Percentiles rank a stretch among this genome's conserved stretches.
Conservation (phyloP, 2,329 filamentous ascomycete species). For the Coleophoma eucalyptorum region DNA sequence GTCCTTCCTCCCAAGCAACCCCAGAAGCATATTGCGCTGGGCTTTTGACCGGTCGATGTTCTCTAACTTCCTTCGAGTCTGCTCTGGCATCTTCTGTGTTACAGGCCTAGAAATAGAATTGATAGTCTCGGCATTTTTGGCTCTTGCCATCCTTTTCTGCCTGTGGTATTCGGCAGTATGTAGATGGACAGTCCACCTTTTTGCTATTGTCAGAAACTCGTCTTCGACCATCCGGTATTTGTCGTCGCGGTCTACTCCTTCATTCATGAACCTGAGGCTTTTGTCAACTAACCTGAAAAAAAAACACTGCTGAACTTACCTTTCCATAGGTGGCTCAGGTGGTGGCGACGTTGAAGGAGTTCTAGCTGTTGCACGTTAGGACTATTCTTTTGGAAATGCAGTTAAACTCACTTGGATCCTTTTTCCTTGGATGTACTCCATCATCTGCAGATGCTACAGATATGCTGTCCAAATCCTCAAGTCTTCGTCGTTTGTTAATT, state of each 20-base stretch:
- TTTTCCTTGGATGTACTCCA: too few species aligned
- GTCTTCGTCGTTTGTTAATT: constrained; percentile 10
- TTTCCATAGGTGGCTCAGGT: constrained; percentile 42
- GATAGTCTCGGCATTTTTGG: constrained; percentile 46
- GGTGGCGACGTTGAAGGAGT: constrained; percentile 49
- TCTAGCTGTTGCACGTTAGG: constrained; percentile 12
- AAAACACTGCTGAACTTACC: constrained; percentile 27
- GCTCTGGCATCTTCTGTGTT: constrained; percentile 23
- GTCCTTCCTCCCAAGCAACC: constrained; percentile 14
- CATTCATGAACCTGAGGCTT: constrained; percentile 46
- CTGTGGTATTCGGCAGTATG: constrained; percentile 75
- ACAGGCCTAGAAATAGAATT: constrained; percentile 34
- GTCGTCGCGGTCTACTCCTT: constrained; percentile 65
- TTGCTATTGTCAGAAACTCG: constrained; percentile 65
- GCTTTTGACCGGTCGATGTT: constrained; percentile 30
- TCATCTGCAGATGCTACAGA: too few species aligned
- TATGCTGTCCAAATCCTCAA: background rate
- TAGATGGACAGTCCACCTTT: constrained; percentile 68
- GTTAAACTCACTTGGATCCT: too few species aligned
- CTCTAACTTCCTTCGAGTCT: constrained; percentile 24
- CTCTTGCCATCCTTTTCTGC: constrained; percentile 53
- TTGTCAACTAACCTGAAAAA: constrained; percentile 8
- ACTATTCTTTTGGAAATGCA: too few species aligned
- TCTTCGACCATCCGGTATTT: constrained; percentile 81
- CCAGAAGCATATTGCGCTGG: constrained; percentile 29